phyloP scores from a whole-genome alignment of 2,329 filamentous ascomycete genomes.

The Onygena corvina region DNA sequence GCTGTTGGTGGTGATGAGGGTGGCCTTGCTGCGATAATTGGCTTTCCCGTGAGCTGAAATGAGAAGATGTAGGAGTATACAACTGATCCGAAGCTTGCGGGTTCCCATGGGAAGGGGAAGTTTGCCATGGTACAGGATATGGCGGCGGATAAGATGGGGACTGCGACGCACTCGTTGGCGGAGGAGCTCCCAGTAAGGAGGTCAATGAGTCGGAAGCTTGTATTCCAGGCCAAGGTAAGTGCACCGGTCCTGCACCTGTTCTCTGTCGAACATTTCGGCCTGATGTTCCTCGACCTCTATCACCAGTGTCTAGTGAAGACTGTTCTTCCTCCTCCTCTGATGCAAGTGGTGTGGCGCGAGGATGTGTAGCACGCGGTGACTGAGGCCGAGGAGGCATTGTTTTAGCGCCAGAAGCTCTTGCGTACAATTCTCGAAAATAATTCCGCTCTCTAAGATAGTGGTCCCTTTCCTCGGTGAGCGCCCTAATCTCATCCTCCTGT shows the following conservation, averaged over 20 bases:
- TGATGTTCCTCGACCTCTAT: not conserved
- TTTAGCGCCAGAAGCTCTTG: constrained; percentile 10
- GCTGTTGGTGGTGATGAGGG: not conserved
- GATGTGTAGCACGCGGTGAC: constrained; percentile 12
- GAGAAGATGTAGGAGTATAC: not conserved
- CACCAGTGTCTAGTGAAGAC: constrained; percentile 5
- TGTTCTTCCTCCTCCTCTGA: constrained; percentile 9
- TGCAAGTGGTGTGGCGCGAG: not conserved
- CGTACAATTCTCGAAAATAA: constrained; percentile 27
- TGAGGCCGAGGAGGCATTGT: constrained; percentile 11
- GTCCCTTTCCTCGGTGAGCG: constrained; percentile 26
- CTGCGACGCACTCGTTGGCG: not conserved
- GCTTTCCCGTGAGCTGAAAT: not conserved
- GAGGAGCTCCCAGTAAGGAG: not conserved
- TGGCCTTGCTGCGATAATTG: not conserved
- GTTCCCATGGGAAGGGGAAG: not conserved
- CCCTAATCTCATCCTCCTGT: constrained; percentile 27
- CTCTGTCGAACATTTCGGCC: constrained; percentile 12
- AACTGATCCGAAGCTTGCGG: not conserved
- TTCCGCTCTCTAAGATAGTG: constrained; percentile 32
- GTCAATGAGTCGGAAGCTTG: not conserved
- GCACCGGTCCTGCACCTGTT: constrained; percentile 9
- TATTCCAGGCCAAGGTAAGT: not conserved
- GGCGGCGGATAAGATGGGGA: not conserved
- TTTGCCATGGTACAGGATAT: not conserved